A percentile compares a stretch with the other conserved stretches of the same genome.
Evolutionary conservation across 345 rosid species (phyloP).

Genomic region (Arabis hirsuta): DNA sequence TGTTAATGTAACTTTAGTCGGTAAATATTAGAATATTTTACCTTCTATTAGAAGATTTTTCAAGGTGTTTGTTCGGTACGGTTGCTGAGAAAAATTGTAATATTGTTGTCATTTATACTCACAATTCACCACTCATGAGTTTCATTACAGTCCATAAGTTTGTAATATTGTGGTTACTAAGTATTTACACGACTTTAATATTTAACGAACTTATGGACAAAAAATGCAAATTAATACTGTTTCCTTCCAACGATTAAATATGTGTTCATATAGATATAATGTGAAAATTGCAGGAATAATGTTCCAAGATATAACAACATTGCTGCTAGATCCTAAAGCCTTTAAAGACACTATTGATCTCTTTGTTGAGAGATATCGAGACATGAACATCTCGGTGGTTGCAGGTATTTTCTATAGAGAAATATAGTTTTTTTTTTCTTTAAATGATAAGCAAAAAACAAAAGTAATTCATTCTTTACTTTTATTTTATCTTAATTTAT

Average conservation of each 20-base stretch:
- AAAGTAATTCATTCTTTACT: not conserved
- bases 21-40: not conserved
- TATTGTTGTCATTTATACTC: not conserved
- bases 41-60: not conserved
- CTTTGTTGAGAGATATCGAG: conserved; percentile 72
- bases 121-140: not conserved
- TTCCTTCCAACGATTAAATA: not conserved
- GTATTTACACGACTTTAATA: too few relatives aligned
- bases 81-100: conserved; percentile 9
- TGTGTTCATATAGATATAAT: not conserved
- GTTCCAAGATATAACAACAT: conserved; percentile 78
- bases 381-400: conserved; percentile 59
- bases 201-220: not conserved
- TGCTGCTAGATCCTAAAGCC: conserved; percentile 61
- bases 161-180: too few relatives aligned
- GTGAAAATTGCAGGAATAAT: conserved; percentile 57
- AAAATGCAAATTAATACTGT: not conserved
- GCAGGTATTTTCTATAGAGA: conserved; percentile 51
- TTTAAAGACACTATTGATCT: conserved; percentile 68
- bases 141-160: not conserved
- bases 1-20: not conserved
- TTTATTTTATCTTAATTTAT: not conserved
- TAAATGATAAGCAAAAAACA: not conserved
- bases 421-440: not conserved
- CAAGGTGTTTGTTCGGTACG: not conserved